Percentiles rank a stretch among this genome's conserved stretches.
These are phyloP conservation scores for Umbellularia californica DNA, from an alignment of 164 flowering plant species.

Conservation along the genomic window DNA sequence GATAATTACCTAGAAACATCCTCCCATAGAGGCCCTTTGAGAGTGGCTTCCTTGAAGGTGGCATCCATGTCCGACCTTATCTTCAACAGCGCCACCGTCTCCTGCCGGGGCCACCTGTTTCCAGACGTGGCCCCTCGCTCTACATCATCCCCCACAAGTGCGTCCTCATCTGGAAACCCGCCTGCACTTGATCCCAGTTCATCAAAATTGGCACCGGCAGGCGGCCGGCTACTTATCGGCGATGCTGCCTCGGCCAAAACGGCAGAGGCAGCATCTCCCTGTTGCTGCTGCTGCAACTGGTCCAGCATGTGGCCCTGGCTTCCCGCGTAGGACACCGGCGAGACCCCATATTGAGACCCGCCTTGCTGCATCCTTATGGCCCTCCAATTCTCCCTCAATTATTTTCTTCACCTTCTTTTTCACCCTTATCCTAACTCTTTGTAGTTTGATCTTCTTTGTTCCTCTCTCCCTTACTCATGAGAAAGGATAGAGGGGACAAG, in stretches of 20 bases:
- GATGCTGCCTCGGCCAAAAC: slow-evolving; percentile 32
- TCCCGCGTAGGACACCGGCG: slow-evolving; percentile 21
- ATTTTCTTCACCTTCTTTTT: not conserved
- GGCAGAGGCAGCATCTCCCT: not conserved
- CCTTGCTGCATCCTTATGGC: slow-evolving; percentile 33
- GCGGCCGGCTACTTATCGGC: slow-evolving; percentile 46
- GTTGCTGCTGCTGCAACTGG: slow-evolving; percentile 9
- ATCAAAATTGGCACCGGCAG: slow-evolving; percentile 30
- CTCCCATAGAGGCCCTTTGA: slow-evolving; percentile 97
- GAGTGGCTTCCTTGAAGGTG: slow-evolving; percentile 78
- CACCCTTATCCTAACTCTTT: not conserved
- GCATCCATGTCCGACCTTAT: slow-evolving; percentile 90
- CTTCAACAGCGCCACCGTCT: slow-evolving; percentile 76
- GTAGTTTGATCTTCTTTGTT: not conserved
- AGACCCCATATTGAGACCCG: slow-evolving; percentile 38
- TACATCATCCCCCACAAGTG: slow-evolving; percentile 29
- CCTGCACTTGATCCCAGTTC: slow-evolving; percentile 27
- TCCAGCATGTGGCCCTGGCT: slow-evolving; percentile 20
- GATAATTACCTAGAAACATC: slow-evolving; percentile 75
- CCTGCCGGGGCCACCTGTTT: slow-evolving; percentile 89
- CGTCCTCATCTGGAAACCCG: slow-evolving; percentile 29
- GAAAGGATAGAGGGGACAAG: slow-evolving; percentile 14
- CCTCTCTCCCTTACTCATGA: slow-evolving; percentile 8
- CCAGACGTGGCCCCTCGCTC: slow-evolving; percentile 30
- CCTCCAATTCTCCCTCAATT: not conserved